Base-by-base conservation (phyloP, 331 rosid genomes). In the Pyracantha coccinea region DNA sequence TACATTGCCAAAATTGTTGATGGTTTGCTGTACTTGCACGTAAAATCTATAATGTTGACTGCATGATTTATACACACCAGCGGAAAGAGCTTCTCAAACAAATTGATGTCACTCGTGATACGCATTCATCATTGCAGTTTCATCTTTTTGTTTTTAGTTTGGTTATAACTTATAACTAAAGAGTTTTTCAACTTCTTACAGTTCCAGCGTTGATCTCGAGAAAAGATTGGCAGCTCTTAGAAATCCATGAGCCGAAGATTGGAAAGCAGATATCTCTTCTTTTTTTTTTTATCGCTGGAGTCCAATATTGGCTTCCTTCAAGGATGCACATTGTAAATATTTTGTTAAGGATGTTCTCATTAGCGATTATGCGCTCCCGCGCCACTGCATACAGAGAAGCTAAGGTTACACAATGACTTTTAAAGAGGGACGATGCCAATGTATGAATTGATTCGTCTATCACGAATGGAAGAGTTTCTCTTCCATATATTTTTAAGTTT, bases 221-320 rank as follows among this genome's bases (percentile, higher is more conserved):
- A 90, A 89, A 82, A 90, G 99, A 74, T 75, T 95, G 90, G 96
- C 91, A 13, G 91, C 93, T 77, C 97, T 92, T 31, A 86, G 97
- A 78, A 88, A 88, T 80, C 93, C 91, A 24, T 85, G 81, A 84
- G 54, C 62, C 23, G 67, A 12, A 66, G 62, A 60, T 28, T 58
- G 41, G 19, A 14, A 5, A 64, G 41, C 68, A 17, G 76, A 71
- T 4, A 35, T 31, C 35, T 53, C n/a, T 8, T 10, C 0, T 24
- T 17, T 17, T 54, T 29, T 59, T 35, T 47, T 19, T 16, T 12
- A 1, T 17, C 8, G 53, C 28, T 19, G 20, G 61, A 69, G 20
- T 53, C 32, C 59, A 53, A 21, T 63, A 50, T 33, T 19, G 25
- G 15, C 25, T 65, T n/a, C 64, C 32, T 44, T 8, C 70, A 31